Evolutionary conservation across 2,329 filamentous ascomycete species (phyloP).

Genomic region (Beauveria sp.): DNA sequence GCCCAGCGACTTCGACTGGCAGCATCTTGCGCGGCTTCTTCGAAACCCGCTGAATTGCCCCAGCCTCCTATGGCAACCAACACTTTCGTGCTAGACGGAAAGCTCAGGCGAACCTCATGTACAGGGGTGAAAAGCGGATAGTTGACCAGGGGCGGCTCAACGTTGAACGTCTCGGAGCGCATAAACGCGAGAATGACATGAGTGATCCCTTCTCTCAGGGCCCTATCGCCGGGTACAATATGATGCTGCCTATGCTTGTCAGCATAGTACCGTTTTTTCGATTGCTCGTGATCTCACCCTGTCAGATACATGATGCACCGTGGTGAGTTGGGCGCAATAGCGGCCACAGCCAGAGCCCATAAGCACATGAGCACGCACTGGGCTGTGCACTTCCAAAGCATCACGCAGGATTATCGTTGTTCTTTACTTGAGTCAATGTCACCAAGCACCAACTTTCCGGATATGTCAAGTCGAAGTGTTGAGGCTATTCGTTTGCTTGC

Average conservation of each 20-base stretch:
- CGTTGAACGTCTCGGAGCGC: conserved; percentile 44
- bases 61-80: conserved; percentile 69
- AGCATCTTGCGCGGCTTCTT: conserved; percentile 44
- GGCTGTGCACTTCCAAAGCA: background rate
- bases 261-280: background rate
- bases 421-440: too few species aligned
- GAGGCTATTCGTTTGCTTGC: background rate
- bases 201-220: conserved; percentile 38
- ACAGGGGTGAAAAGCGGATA: conserved; percentile 50
- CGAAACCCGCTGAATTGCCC: conserved; percentile 61
- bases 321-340: background rate
- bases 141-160: conserved; percentile 23
- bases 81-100: conserved; percentile 48
- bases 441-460: too few species aligned
- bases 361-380: background rate
- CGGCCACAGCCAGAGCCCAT: background rate
- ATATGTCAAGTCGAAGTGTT: too few species aligned
- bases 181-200: conserved; percentile 54
- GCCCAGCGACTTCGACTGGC: conserved; percentile 51
- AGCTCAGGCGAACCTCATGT: conserved; percentile 37
- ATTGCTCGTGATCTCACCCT: conserved; percentile 26
- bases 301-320: conserved; percentile 36
- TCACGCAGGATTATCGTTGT: background rate
- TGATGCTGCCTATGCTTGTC: conserved; percentile 37
- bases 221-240: conserved; percentile 27